Evolutionary conservation across 2,329 filamentous ascomycete species (phyloP).

Genomic region (Colletotrichum agaves): DNA sequence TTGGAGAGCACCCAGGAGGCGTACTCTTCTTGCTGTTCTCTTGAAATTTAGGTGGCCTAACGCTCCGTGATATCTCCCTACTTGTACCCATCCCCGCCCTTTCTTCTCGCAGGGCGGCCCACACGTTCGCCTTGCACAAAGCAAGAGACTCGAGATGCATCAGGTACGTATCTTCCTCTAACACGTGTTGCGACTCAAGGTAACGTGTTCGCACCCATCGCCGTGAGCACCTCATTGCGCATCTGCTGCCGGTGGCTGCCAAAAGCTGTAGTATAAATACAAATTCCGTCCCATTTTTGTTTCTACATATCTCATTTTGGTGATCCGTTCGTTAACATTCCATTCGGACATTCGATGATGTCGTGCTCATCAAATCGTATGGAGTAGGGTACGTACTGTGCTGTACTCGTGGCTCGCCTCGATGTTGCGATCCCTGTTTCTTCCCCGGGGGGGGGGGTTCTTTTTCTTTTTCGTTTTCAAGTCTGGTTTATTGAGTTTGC

Average conservation of each 20-base stretch:
- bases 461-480: neutral
- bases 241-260: too few species aligned
- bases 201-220: neutral
- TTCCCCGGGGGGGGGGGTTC: too few species aligned
- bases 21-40: too few species aligned
- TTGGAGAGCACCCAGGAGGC: too few species aligned
- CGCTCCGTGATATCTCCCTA: too few species aligned
- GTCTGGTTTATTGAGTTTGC: neutral
- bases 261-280: neutral
- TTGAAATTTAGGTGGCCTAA: too few species aligned
- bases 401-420: too few species aligned
- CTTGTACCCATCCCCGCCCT: neutral
- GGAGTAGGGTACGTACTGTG: too few species aligned
- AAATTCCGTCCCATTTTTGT: neutral
- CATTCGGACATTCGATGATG: neutral
- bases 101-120: neutral
- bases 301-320: neutral
- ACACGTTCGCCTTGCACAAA: conserved; percentile 22
- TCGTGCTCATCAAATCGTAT: too few species aligned
- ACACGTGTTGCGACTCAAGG: neutral
- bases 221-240: neutral
- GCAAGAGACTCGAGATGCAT: neutral
- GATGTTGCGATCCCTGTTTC: too few species aligned
- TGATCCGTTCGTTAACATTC: neutral
- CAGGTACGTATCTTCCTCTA: neutral